Evolutionary conservation across 2,329 filamentous ascomycete genomes (phyloP).

Genomic region (Colletotrichum orchidophilum): DNA sequence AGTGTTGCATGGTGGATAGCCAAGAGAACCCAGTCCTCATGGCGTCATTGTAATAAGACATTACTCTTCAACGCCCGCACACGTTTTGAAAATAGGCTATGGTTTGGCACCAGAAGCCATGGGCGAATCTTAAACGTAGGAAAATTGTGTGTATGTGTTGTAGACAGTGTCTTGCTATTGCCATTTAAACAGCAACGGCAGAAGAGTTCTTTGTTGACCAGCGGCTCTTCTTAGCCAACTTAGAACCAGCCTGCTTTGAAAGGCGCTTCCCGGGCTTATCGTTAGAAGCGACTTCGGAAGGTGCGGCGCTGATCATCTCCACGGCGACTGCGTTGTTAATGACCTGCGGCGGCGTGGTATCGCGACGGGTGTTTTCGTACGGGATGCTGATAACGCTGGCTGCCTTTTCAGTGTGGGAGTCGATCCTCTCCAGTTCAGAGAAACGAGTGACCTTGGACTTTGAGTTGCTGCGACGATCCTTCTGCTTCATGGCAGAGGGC

Average conservation of each 20-base stretch:
- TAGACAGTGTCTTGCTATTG: background rate
- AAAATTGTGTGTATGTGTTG: background rate
- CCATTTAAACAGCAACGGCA: conserved; percentile 39
- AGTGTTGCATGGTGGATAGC: background rate
- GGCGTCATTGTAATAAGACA: background rate
- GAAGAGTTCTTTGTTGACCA: conserved; percentile 41
- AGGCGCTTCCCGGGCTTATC: conserved; percentile 39
- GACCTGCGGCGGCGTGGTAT: conserved; percentile 34
- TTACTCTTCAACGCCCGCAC: conserved; percentile 11
- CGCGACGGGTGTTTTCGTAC: conserved; percentile 5
- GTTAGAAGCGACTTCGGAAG: background rate
- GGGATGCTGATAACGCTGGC: conserved; percentile 8
- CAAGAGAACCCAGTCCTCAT: background rate
- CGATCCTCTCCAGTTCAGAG: conserved; percentile 43
- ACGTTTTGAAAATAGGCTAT: background rate
- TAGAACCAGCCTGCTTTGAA: conserved; percentile 42
- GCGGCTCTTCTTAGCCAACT: conserved; percentile 43
- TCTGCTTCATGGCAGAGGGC: conserved; percentile 29
- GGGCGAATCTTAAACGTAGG: background rate
- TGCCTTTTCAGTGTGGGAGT: conserved; percentile 38
- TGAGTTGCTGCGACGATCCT: conserved; percentile 35
- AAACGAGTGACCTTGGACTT: conserved; percentile 41
- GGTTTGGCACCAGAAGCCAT: background rate
- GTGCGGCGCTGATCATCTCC: conserved; percentile 17
- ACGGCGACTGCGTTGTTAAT: conserved; percentile 35